Evolutionary conservation across 371 early-diverging fungal genomes (phyloP).

Genomic region (Mortierella sp.): DNA sequence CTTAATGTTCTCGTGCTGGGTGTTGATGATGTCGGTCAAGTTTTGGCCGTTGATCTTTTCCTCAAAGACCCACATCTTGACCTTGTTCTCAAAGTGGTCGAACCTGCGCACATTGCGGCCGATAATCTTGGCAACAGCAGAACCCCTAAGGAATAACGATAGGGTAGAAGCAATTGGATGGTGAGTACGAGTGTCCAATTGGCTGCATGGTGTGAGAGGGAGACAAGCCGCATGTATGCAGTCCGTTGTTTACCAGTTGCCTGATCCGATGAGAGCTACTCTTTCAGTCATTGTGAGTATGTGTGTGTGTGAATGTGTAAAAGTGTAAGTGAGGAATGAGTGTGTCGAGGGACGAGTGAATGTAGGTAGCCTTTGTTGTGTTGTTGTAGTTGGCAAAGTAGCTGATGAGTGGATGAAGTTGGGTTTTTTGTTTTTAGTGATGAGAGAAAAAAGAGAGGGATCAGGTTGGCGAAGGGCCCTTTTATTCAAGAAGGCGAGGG

Average conservation of each 20-base stretch:
- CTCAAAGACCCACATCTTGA: slow-evolving; percentile 98
- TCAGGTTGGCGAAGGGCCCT: background rate
- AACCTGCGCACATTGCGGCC: slow-evolving; percentile 85
- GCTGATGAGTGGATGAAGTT: slow-evolving; percentile 2
- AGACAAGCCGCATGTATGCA: background rate
- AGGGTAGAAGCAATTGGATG: slow-evolving; percentile 14
- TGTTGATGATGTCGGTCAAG: slow-evolving; percentile 97
- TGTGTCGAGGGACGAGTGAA: slow-evolving; percentile 6
- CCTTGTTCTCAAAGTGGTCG: slow-evolving; percentile 79
- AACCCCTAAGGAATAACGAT: slow-evolving; percentile 80
- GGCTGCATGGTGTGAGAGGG: slow-evolving; percentile 24
- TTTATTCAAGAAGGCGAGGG: background rate
- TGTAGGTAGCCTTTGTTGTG: background rate
- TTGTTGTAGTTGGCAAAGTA: background rate
- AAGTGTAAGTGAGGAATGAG: background rate
- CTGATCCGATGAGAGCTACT: slow-evolving; percentile 93
- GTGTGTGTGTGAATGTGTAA: slow-evolving; percentile 1
- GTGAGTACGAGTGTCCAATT: background rate
- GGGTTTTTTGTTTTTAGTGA: background rate
- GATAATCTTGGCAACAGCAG: slow-evolving; percentile 95
- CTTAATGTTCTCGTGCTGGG: slow-evolving; percentile 94
- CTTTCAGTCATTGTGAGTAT: slow-evolving; percentile 67
- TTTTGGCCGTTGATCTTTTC: slow-evolving; percentile 88
- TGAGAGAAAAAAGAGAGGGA: background rate
- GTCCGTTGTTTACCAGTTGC: slow-evolving; percentile 86